Evolutionary conservation across 2,329 filamentous ascomycete species (phyloP), one percentile per base, ranked within the genome.

Genomic region (Aspergillus candidus): DNA sequence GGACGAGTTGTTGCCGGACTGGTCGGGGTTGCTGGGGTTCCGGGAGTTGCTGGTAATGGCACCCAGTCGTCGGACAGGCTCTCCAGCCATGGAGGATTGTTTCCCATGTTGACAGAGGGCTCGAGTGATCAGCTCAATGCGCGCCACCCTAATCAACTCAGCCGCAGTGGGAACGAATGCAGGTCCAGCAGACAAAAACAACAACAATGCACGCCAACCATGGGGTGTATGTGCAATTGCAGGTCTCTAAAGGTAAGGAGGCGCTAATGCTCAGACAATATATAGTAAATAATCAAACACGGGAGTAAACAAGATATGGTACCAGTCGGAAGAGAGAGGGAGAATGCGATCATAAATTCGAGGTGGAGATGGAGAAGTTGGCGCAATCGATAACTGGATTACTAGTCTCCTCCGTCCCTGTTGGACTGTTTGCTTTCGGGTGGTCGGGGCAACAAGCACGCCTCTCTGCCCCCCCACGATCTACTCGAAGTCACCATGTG

Each of bases 41-140:
- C 22, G 22, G 67, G 67, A 14, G 66, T 65, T 30, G 51, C 57
- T 46, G 61, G 66, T 44, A 61, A 56, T 12, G 65, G 65, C 6
- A 63, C 59, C 68, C 68, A 71, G 57, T 71, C 68, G 48, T 71
- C 68, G 12, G 65, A 66, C 11, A 71, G 63, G 40, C 60, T 66
- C 47, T 70, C 66, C 36, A 71, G 65, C 68, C 68, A 71, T 58
- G 68, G 68, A 55, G 66, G 60, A 39, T 55, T 56, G 43, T 52
- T 49, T 48, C 56, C 54, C 62, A 65, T 65, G 51, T 61, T 46
- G 34, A 4, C 22, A 27, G 22, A 3, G 7, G 3, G 13, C 43
- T 30, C 37, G 29, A 18, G 30, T 47, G 17, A 41, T 30, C 15
- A 29, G 38, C 36, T 22, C 11, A 6, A 17, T 39, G 35, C 32